phyloP scores from a whole-genome alignment of 371 early-diverging fungal genomes.

The Mortierella sp. region DNA sequence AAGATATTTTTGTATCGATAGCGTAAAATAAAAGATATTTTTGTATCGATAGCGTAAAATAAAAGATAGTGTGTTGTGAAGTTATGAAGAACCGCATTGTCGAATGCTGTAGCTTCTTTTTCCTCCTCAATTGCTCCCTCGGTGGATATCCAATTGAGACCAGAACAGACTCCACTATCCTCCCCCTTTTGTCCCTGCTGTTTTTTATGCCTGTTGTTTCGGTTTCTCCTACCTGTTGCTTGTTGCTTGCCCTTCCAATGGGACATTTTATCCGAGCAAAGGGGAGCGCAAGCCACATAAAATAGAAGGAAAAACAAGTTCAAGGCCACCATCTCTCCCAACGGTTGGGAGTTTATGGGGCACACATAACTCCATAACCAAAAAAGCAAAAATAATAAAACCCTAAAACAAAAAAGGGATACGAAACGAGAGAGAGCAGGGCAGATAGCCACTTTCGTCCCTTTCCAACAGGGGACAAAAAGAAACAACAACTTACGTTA shows the following conservation, averaged over 20 bases:
- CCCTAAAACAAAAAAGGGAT: conserved; percentile 1
- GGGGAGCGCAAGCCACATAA: neutral
- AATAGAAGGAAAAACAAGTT: neutral
- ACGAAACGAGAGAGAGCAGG: neutral
- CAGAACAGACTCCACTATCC: neutral
- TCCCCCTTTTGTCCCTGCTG: neutral
- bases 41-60: neutral
- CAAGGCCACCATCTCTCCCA: neutral
- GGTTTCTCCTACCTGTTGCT: neutral
- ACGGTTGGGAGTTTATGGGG: neutral
- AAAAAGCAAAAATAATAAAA: neutral
- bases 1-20: neutral
- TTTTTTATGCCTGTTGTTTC: neutral
- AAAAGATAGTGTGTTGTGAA: neutral
- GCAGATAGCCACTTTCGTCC: neutral
- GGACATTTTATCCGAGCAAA: neutral
- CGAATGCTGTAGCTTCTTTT: neutral
- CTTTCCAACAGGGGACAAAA: neutral
- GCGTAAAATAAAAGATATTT: neutral
- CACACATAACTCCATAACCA: neutral
- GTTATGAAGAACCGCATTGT: neutral
- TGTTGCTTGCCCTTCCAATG: neutral
- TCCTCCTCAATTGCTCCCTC: neutral
- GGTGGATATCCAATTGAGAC: conserved; percentile 2
- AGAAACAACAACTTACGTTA: conserved; percentile 37